A percentile compares a stretch with the other conserved stretches of the same genome.
Evolutionary conservation across 2,329 filamentous ascomycete genomes (phyloP).

Genomic region (Pseudogymnoascus sp.): DNA sequence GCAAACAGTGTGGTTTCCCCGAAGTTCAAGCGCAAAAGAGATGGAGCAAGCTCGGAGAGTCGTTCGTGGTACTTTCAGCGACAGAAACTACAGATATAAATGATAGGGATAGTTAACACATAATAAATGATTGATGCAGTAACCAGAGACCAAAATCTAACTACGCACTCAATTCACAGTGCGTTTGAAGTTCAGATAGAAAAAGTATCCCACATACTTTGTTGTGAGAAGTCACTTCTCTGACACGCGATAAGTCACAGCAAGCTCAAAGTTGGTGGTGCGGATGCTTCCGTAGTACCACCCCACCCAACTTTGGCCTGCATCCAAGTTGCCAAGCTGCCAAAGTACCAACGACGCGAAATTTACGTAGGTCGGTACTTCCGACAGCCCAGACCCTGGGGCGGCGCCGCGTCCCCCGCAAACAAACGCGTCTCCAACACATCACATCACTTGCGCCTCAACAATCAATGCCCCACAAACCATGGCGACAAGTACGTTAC

Average conservation of each 20-base stretch:
- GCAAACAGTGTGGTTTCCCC: not conserved
- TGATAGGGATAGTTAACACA: not conserved
- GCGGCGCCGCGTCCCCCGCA: not conserved
- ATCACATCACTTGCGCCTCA: not conserved
- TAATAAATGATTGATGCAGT: not conserved
- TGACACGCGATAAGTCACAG: not conserved
- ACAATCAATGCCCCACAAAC: constrained; percentile 1
- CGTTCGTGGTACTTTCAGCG: not conserved
- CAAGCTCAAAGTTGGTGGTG: not conserved
- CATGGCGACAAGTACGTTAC: not conserved
- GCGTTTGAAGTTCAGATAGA: not conserved
- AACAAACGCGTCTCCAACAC: constrained; percentile 5
- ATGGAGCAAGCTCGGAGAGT: no score
- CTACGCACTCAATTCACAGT: not conserved
- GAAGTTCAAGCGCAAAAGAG: not conserved
- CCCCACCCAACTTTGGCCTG: no score
- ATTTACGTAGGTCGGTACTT: not conserved
- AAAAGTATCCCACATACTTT: not conserved
- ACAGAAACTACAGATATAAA: not conserved
- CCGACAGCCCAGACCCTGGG: not conserved
- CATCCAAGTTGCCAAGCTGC: not conserved
- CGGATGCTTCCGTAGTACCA: not conserved
- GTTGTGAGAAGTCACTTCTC: not conserved
- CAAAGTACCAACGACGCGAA: not conserved
- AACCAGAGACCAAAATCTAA: not conserved